Evolutionary conservation across 2,329 filamentous ascomycete genomes (phyloP).

Genomic region (Scolecobasidium constrictum): DNA sequence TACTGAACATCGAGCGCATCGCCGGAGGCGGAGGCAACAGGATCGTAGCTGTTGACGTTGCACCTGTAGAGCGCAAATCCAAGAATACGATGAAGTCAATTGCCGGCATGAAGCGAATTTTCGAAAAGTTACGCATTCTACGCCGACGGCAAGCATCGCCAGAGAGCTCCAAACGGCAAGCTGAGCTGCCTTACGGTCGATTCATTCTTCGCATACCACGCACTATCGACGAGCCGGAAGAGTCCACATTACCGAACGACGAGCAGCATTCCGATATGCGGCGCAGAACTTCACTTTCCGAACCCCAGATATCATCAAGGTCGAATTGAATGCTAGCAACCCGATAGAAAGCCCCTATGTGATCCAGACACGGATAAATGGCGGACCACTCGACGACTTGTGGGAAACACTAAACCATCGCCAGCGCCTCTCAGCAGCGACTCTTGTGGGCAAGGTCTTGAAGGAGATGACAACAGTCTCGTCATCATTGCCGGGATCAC

Average conservation of each 20-base stretch:
- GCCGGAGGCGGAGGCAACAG: not conserved
- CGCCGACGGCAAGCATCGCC: not conserved
- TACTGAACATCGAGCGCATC: not conserved
- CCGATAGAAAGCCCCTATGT: not conserved
- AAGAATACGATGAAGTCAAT: not conserved
- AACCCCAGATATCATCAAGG: not conserved
- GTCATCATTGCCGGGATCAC: not conserved
- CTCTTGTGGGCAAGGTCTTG: not conserved
- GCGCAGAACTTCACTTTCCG: not conserved
- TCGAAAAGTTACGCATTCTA: not conserved
- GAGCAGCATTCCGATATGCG: not conserved
- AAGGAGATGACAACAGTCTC: not conserved
- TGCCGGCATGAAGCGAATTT: not conserved
- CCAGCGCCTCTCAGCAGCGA: not conserved
- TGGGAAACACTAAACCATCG: not conserved
- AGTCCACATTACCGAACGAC: not conserved
- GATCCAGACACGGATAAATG: not conserved
- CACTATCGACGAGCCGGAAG: not conserved
- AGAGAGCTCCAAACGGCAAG: not conserved
- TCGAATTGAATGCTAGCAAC: not conserved
- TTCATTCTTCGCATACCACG: constrained; percentile 3
- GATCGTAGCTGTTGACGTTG: not conserved
- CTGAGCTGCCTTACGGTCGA: not conserved
- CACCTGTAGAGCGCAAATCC: not conserved
- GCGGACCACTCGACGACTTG: not conserved